Evolutionary conservation across 148 eudicot species (phyloP).

Genomic region (Simmondsia chinensis): DNA sequence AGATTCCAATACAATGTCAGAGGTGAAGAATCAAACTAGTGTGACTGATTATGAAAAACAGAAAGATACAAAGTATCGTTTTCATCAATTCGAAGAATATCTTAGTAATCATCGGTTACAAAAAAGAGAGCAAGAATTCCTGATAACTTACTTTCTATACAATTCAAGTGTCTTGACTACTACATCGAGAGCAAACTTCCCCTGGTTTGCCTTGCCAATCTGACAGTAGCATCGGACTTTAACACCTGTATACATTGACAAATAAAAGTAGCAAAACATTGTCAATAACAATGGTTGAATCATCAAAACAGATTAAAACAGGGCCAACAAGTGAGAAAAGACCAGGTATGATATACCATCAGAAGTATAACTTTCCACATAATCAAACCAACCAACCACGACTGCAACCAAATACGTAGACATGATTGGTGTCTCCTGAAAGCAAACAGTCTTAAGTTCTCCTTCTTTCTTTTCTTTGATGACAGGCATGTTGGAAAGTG

Average conservation of each 20-base stretch:
- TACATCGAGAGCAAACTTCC: slow-evolving; percentile 83
- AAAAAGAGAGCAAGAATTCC: neutral
- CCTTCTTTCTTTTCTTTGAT: slow-evolving; percentile 59
- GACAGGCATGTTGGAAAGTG: slow-evolving; percentile 97
- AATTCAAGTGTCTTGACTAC: slow-evolving; percentile 90
- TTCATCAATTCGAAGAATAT: neutral
- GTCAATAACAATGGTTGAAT: neutral
- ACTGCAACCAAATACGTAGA: slow-evolving; percentile 90
- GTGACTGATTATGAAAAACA: neutral
- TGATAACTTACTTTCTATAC: slow-evolving; percentile 46
- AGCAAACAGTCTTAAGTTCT: slow-evolving; percentile 55
- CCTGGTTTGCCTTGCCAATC: slow-evolving; percentile 82
- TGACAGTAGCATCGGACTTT: slow-evolving; percentile 83
- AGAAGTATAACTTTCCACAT: slow-evolving; percentile 72
- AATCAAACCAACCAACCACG: slow-evolving; percentile 87
- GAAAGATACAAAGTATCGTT: neutral
- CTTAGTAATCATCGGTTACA: neutral
- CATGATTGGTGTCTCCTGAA: slow-evolving; percentile 90
- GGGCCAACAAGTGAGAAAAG: neutral
- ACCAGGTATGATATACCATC: slow-evolving; percentile 49
- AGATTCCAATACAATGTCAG: slow-evolving; percentile 1
- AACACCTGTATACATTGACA: slow-evolving; percentile 37
- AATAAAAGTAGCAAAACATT: neutral
- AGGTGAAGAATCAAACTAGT: neutral
- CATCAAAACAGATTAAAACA: neutral